Base-by-base conservation (phyloP, 306 rosid genomes). In the Sphenostylis stenocarpa region DNA sequence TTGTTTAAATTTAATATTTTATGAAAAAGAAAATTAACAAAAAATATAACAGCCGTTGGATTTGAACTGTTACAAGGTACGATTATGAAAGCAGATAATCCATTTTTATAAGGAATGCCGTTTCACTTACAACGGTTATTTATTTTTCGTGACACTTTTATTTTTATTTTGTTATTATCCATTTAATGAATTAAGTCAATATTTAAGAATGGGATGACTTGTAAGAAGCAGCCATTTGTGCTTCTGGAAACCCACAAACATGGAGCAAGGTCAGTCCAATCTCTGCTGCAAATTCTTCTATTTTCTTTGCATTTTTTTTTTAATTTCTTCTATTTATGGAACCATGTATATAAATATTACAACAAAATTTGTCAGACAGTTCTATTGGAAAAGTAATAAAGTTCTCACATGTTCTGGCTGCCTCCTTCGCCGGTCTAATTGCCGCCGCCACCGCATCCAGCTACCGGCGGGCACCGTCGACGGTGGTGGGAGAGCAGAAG, bases 391-490 rank as follows among this genome's bases (percentile, higher is more conserved):
- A 77, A 51, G 60, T 77, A 21, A 39, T 69, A 3, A 57, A 53
- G 11, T 21, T 83, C 19, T 14, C 80, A 6, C 87, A 78, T 65
- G 67, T 81, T 28, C 72, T 89, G 6, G 90, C 82, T 1, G 88
- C 87, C n/a, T 81, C 87, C 26, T 85, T 89, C 7, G 80, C 88
- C 24, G 86, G 88, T 19, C 29, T 83, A 3, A 57, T 81, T 13
- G 86, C 85, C 1, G 85, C 85, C 8, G 43, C 85, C 6, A 64
- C 81, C 3, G 71, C 63, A 12, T 16, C 41, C 3, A 33, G 51
- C 23, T 33, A 55, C 78, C 77, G 73, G 65, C 77, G 76, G 23
- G 61, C 33, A n/a, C 75, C 51, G 19, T 28, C 84, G 0, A 78
- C 29, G 49, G 34, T 45, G 11, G 68, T 23, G 34, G 43, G 24